Conservation (phyloP, 78 protist genomes). For the Protostelium mycophagum region DNA sequence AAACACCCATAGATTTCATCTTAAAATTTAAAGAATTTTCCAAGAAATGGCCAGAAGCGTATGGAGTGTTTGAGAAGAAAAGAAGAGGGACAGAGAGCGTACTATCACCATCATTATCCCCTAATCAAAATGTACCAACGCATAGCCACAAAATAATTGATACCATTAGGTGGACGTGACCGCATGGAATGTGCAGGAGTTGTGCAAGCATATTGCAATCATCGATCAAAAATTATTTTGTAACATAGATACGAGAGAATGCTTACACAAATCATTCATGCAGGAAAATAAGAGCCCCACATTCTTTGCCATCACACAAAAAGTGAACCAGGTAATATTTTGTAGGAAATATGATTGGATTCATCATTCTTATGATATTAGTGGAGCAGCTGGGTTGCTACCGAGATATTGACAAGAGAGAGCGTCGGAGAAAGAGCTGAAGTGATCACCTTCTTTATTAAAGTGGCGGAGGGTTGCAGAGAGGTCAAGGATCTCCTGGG, state of each 20-base stretch:
- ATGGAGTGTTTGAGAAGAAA: too few relatives aligned
- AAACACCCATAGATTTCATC: too few relatives aligned
- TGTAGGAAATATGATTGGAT: too few relatives aligned
- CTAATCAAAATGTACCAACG: too few relatives aligned
- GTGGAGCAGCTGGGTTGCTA: background rate
- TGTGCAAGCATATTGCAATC: background rate
- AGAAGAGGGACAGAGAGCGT: too few relatives aligned
- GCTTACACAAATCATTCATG: background rate
- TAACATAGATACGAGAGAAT: background rate
- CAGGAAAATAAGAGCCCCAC: background rate
- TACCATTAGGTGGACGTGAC: background rate
- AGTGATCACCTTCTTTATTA: background rate
- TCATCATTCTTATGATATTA: background rate
- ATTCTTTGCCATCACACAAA: background rate
- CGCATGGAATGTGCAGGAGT: background rate
- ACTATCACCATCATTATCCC: too few relatives aligned
- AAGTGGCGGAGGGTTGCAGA: background rate
- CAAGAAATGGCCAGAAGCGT: too few relatives aligned
- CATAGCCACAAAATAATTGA: too few relatives aligned
- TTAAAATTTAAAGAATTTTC: too few relatives aligned
- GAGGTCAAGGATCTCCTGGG: background rate
- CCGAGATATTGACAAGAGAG: background rate
- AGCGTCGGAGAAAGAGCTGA: background rate
- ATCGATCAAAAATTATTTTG: background rate
- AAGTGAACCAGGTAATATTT: background rate